Evolutionary conservation across 208 protist genomes (phyloP).

Genomic region (Angomonas deanei): DNA sequence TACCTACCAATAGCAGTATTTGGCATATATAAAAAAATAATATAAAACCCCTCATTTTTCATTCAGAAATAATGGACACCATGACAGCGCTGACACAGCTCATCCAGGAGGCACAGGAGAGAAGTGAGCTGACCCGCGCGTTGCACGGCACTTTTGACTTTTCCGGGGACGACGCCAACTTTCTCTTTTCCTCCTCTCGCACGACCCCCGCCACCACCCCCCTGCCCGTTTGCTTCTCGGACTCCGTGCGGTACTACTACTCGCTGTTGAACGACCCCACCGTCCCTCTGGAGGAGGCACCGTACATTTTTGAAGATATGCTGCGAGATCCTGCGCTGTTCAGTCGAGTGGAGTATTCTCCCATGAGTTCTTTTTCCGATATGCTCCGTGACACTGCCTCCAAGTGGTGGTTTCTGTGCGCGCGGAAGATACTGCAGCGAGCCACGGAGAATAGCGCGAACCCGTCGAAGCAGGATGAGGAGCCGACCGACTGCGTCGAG

Average conservation of each 20-base stretch:
- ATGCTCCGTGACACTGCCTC: slow-evolving; percentile 40
- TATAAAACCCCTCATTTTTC: slow-evolving; percentile 1
- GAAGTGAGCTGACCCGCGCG: too few relatives aligned
- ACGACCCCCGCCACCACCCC: neutral
- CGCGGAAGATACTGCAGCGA: slow-evolving; percentile 29
- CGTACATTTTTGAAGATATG: slow-evolving; percentile 45
- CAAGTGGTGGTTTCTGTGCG: slow-evolving; percentile 48
- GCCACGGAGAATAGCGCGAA: too few relatives aligned
- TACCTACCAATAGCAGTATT: too few relatives aligned
- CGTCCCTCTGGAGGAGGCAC: slow-evolving; percentile 26
- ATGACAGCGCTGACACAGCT: too few relatives aligned
- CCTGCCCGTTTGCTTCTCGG: slow-evolving; percentile 8
- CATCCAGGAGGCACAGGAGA: too few relatives aligned
- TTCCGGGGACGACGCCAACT: neutral
- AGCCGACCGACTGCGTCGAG: too few relatives aligned
- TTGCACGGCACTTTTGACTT: too few relatives aligned
- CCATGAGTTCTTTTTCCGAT: slow-evolving; percentile 35
- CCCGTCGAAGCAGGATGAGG: too few relatives aligned
- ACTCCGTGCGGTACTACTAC: slow-evolving; percentile 27
- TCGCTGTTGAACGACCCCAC: slow-evolving; percentile 21
- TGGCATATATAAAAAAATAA: slow-evolving; percentile 4
- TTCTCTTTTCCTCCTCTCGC: neutral
- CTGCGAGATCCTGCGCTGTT: slow-evolving; percentile 64
- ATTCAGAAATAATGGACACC: too few relatives aligned
- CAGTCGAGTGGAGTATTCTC: slow-evolving; percentile 41